A percentile compares a stretch with the other conserved stretches of the same genome.
Evolutionary conservation across 106 monocot genomes (phyloP).

Genomic region (Dendrobium nobile): DNA sequence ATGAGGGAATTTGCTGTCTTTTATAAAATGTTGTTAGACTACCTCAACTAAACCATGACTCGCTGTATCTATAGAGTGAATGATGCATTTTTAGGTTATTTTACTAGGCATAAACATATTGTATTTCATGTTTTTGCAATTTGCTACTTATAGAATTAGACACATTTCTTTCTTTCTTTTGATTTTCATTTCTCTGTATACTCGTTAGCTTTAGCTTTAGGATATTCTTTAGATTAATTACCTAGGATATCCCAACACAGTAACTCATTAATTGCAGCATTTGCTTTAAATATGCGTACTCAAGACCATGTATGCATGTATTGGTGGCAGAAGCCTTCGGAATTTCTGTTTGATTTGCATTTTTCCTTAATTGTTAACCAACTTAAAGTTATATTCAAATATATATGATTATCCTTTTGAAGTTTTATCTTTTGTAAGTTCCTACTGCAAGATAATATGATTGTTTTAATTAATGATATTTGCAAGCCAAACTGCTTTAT

Average conservation of each 20-base stretch:
- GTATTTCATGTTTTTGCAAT: background rate
- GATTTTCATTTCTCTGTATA: background rate
- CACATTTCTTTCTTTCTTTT: background rate
- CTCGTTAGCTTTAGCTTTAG: background rate
- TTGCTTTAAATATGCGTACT: background rate
- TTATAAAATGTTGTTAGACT: background rate
- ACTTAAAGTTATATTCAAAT: background rate
- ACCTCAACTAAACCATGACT: background rate
- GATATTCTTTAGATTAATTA: background rate
- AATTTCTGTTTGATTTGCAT: background rate
- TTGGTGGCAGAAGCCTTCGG: background rate
- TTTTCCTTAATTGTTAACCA: background rate
- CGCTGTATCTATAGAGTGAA: background rate
- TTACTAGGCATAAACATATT: background rate
- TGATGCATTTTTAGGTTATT: background rate
- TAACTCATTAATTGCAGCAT: background rate
- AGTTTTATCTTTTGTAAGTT: background rate
- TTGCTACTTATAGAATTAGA: background rate
- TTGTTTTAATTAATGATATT: slow-evolving; percentile 2
- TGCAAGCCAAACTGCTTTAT: slow-evolving; percentile 7
- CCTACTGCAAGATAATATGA: background rate
- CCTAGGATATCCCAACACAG: background rate
- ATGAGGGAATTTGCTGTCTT: background rate
- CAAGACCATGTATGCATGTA: background rate
- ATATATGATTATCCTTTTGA: background rate